Conservation (phyloP, 2,329 filamentous ascomycete species). For the Dactylellina parvicollis region DNA sequence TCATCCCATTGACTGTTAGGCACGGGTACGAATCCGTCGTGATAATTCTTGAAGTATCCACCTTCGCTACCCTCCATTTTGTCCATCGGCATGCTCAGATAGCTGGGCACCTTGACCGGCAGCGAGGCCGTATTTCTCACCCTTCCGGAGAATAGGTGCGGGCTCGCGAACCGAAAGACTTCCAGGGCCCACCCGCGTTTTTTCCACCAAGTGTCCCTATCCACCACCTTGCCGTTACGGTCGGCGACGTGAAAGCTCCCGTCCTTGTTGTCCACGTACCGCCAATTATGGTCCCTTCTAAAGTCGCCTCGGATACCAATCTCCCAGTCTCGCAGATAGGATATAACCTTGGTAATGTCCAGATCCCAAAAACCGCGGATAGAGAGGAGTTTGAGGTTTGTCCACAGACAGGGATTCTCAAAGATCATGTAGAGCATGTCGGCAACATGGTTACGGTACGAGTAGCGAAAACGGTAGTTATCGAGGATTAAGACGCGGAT, state of each 20-base stretch:
- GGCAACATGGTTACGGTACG: slow-evolving; percentile 3
- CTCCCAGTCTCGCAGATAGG: slow-evolving; percentile 37
- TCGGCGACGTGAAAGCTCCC: slow-evolving; percentile 18
- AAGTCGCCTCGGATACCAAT: slow-evolving; percentile 42
- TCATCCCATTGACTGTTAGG: background rate
- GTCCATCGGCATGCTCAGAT: slow-evolving; percentile 25
- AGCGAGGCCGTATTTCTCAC: background rate
- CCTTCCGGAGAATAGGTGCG: slow-evolving; percentile 9
- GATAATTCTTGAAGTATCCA: slow-evolving; percentile 19
- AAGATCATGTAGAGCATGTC: slow-evolving; percentile 35
- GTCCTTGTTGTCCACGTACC: slow-evolving; percentile 11
- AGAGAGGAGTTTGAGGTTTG: slow-evolving; percentile 27
- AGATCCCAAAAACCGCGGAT: slow-evolving; percentile 39
- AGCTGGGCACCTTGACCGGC: slow-evolving; percentile 22
- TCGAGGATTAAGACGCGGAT: slow-evolving; percentile 43
- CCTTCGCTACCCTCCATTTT: slow-evolving; percentile 3
- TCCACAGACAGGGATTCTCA: slow-evolving; percentile 30
- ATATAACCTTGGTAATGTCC: slow-evolving; percentile 9
- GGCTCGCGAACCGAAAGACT: slow-evolving; percentile 35
- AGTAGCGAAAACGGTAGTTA: slow-evolving; percentile 28
- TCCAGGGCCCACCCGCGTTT: slow-evolving; percentile 35
- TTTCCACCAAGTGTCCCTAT: slow-evolving; percentile 15
- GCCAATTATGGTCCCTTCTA: slow-evolving; percentile 18
- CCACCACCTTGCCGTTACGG: background rate
- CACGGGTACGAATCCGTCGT: slow-evolving; percentile 6